Evolutionary conservation across 345 rosid species (phyloP).

Genomic region (Gossypium bickii): DNA sequence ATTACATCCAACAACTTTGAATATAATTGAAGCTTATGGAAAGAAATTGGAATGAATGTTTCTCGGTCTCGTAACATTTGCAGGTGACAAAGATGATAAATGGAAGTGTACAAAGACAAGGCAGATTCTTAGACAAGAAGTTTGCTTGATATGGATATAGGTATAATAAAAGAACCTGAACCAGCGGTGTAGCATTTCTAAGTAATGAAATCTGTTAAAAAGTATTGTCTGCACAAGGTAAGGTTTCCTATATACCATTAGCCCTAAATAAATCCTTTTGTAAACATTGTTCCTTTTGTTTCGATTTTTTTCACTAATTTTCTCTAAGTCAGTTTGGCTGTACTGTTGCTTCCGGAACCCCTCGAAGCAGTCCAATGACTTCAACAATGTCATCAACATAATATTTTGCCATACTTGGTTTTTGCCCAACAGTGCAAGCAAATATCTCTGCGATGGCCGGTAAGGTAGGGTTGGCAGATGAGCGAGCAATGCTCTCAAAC

Average conservation of each 20-base stretch:
- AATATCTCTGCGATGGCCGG: slow-evolving; percentile 49
- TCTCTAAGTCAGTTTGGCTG: slow-evolving; percentile 14
- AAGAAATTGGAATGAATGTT: too few relatives aligned
- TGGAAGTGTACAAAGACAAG: background rate
- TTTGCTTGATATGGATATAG: background rate
- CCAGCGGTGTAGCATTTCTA: slow-evolving; percentile 3
- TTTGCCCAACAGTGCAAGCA: slow-evolving; percentile 83
- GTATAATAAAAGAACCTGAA: background rate
- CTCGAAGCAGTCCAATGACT: slow-evolving; percentile 57
- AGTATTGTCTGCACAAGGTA: slow-evolving; percentile 11
- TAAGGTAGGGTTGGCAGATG: slow-evolving; percentile 33
- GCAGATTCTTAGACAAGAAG: background rate
- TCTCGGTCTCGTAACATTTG: too few relatives aligned
- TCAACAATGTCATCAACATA: slow-evolving; percentile 62
- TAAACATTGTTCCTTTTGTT: background rate
- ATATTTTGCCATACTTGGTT: slow-evolving; percentile 84
- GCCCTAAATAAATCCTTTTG: slow-evolving; percentile 9
- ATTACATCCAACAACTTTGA: too few relatives aligned
- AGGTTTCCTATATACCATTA: slow-evolving; percentile 5
- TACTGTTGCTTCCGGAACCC: slow-evolving; percentile 39
- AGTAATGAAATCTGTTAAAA: slow-evolving; percentile 6
- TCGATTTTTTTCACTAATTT: background rate
- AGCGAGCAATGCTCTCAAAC: slow-evolving; percentile 58
- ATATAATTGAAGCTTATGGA: too few relatives aligned
- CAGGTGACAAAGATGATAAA: background rate